Percentiles rank a stretch among this genome's conserved stretches.
Conservation (phyloP, 371 early-diverging fungal species). For the Mucor saturninus region DNA sequence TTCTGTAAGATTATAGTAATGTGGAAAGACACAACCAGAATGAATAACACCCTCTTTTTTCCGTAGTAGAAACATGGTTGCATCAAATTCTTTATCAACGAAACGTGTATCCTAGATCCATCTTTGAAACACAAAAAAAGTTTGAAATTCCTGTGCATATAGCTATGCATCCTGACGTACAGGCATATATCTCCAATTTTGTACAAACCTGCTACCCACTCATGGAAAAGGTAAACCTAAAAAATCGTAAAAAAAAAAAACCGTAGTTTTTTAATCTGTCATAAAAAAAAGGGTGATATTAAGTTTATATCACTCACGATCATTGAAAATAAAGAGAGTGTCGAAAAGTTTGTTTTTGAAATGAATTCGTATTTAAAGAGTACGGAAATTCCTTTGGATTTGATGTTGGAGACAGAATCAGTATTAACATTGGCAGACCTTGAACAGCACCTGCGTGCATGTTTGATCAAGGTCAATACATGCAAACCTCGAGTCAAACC, state of each 20-base stretch:
- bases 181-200: constrained; percentile 48
- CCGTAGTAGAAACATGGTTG: constrained; percentile 58
- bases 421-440: constrained; percentile 38
- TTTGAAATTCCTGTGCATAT: constrained; percentile 58
- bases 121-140: constrained; percentile 54
- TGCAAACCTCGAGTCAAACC: constrained; percentile 23
- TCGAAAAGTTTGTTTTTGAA: constrained; percentile 61
- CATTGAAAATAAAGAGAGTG: constrained; percentile 8
- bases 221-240: constrained; percentile 44
- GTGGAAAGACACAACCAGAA: neutral
- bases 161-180: constrained; percentile 53
- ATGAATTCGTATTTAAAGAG: constrained; percentile 30
- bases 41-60: neutral
- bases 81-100: constrained; percentile 61
- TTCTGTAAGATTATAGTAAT: constrained; percentile 21
- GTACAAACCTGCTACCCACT: constrained; percentile 49
- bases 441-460: constrained; percentile 48
- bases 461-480: constrained; percentile 44
- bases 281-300: constrained; percentile 39
- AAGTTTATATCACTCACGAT: constrained; percentile 46
- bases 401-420: constrained; percentile 11
- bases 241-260: neutral
- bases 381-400: too few species aligned
- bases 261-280: neutral
- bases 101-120: constrained; percentile 51